These are phyloP conservation scores for Rhodotorula sp. DNA, from an alignment of 1,284 basidiomycete genomes.

Conservation along the genomic window DNA sequence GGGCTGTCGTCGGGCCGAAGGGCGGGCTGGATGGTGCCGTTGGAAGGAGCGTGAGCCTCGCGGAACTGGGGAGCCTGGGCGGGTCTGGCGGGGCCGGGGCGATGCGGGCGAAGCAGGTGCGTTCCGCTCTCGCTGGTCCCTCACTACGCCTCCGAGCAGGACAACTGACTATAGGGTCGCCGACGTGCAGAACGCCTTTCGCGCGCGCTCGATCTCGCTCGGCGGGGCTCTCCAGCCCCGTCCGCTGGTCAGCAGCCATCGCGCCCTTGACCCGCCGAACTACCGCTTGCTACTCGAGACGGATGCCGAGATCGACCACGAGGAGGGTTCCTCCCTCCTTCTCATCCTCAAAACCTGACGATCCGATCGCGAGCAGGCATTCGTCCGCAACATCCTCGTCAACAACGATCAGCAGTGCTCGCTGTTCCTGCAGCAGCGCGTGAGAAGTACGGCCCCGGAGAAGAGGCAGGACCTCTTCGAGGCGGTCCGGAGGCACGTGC, in stretches of 20 bases:
- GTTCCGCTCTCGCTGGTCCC: background rate
- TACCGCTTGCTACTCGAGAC: constrained; percentile 33
- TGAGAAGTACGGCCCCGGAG: constrained; percentile 20
- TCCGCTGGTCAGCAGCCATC: background rate
- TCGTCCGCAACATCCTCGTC: constrained; percentile 24
- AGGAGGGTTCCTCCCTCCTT: constrained; percentile 2
- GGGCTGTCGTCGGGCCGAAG: background rate
- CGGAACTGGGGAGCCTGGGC: background rate
- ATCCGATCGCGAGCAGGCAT: constrained; percentile 6
- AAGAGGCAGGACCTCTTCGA: constrained; percentile 11
- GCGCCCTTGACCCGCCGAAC: constrained; percentile 15
- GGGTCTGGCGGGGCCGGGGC: background rate
- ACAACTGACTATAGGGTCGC: background rate
- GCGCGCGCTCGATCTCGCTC: background rate
- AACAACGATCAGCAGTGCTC: constrained; percentile 41
- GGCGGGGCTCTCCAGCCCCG: background rate
- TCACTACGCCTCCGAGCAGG: too few species aligned
- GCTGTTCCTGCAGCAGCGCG: constrained; percentile 38
- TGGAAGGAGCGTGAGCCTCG: background rate
- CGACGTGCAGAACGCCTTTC: background rate
- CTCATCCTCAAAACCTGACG: background rate
- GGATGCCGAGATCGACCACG: constrained; percentile 27
- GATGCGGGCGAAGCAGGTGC: background rate
- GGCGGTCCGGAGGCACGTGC: constrained; percentile 16
- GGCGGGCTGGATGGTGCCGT: background rate